These are phyloP conservation scores for Solanum acaule DNA, from an alignment of 257 asterid species.

Conservation along the genomic window DNA sequence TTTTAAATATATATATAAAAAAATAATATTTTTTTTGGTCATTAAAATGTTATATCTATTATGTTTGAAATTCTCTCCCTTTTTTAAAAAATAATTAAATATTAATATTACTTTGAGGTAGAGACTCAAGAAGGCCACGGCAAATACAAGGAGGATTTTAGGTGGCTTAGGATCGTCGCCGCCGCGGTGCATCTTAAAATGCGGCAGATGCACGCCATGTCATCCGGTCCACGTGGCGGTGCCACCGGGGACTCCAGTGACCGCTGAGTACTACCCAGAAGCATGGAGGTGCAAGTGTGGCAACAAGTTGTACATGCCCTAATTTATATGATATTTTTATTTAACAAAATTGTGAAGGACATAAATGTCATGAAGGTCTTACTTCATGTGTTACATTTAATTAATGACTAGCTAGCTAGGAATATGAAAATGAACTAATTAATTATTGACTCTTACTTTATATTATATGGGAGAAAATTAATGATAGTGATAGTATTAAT, in stretches of 20 bases:
- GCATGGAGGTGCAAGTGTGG: slow-evolving; percentile 66
- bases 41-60: not conserved
- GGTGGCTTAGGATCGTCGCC: slow-evolving; percentile 54
- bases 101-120: not conserved
- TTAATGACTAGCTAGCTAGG: not conserved
- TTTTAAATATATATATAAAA: not conserved
- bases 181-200: slow-evolving; percentile 45
- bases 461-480: not conserved
- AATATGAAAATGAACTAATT: not conserved
- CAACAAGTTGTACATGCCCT: slow-evolving; percentile 44
- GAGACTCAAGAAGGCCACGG: not conserved
- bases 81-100: too few species aligned
- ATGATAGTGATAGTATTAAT: not conserved
- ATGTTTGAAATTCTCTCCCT: not conserved
- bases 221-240: slow-evolving; percentile 49
- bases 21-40: not conserved
- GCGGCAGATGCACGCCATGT: slow-evolving; percentile 56
- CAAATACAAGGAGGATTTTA: slow-evolving; percentile 30
- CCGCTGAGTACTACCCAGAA: slow-evolving; percentile 49
- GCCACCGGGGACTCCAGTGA: slow-evolving; percentile 48
- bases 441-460: not conserved
- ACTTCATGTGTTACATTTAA: not conserved
- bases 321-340: not conserved
- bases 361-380: not conserved
- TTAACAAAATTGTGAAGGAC: not conserved